Percentiles rank a stretch among this genome's conserved stretches.
Evolutionary conservation across 2,329 filamentous ascomycete genomes (phyloP).

Genomic region (Clarireedia homoeocarpa): DNA sequence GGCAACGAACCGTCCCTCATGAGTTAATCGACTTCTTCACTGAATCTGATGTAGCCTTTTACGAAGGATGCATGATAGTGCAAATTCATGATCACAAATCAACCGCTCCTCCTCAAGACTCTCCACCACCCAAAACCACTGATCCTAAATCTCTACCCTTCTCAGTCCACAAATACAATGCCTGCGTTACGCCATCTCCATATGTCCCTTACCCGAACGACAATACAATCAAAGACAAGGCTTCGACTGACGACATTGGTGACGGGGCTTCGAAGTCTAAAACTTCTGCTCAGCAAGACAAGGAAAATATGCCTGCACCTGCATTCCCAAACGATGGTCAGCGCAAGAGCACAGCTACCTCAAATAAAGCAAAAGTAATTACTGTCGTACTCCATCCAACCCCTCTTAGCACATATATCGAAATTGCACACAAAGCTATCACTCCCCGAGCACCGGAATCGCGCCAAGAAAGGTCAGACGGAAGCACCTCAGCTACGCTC

Average conservation of each 20-base stretch:
- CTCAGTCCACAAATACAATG: constrained; percentile 89
- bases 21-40: constrained; percentile 76
- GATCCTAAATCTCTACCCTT: constrained; percentile 60
- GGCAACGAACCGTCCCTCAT: constrained; percentile 72
- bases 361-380: constrained; percentile 55
- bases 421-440: constrained; percentile 58
- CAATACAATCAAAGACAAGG: constrained; percentile 26
- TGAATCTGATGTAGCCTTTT: constrained; percentile 61
- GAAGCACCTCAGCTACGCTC: constrained; percentile 35
- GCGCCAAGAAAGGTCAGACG: constrained; percentile 31
- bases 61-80: constrained; percentile 92
- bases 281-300: constrained; percentile 39
- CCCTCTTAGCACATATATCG: constrained; percentile 62
- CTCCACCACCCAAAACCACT: constrained; percentile 43
- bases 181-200: constrained; percentile 82
- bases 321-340: constrained; percentile 39
- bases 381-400: constrained; percentile 86
- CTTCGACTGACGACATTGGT: constrained; percentile 28
- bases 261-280: constrained; percentile 22
- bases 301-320: constrained; percentile 50
- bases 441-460: constrained; percentile 50
- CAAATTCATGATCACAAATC: constrained; percentile 86
- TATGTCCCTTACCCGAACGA: constrained; percentile 68
- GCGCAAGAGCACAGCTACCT: constrained; percentile 32
- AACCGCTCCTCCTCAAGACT: constrained; percentile 51